Conservation (phyloP, 148 eudicot genomes). For the Chenopodium formosanum region DNA sequence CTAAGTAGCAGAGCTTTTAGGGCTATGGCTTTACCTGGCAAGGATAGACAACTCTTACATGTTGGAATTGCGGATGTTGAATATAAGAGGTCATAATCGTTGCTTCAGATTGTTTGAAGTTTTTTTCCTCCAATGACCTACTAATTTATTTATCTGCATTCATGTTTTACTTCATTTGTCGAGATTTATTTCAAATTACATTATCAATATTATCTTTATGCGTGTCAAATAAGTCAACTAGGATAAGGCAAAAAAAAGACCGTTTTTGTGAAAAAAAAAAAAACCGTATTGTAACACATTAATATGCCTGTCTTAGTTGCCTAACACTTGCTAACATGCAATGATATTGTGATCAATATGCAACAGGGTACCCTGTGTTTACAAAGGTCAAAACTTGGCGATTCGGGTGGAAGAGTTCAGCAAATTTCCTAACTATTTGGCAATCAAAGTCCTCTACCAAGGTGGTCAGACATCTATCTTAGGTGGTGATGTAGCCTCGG, state of each 20-base stretch:
- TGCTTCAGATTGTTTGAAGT: not conserved
- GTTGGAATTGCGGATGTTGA: slow-evolving; percentile 35
- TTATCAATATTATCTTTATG: too few relatives aligned
- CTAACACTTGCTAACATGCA: too few relatives aligned
- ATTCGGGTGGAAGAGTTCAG: slow-evolving; percentile 62
- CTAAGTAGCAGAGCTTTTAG: slow-evolving; percentile 62
- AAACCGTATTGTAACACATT: too few relatives aligned
- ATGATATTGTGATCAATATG: not conserved
- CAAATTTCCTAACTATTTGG: slow-evolving; percentile 53
- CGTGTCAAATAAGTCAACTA: too few relatives aligned
- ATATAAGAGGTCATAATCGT: slow-evolving; percentile 18
- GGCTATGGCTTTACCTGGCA: slow-evolving; percentile 69
- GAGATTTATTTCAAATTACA: too few relatives aligned
- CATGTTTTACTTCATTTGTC: not conserved
- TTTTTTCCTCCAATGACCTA: not conserved
- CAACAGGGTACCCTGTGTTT: slow-evolving; percentile 67
- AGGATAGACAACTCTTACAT: slow-evolving; percentile 39
- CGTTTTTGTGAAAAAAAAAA: too few relatives aligned
- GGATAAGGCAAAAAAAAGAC: too few relatives aligned
- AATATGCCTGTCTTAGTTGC: too few relatives aligned
- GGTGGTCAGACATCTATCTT: slow-evolving; percentile 76
- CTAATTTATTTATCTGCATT: not conserved
- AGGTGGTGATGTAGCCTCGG: slow-evolving; percentile 57
- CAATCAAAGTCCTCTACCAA: slow-evolving; percentile 64
- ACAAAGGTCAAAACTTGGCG: slow-evolving; percentile 52